Percentiles rank a stretch among this genome's conserved stretches.
phyloP scores from a whole-genome alignment of 192 early-diverging fungal genomes.

The Funneliformis mosseae region DNA sequence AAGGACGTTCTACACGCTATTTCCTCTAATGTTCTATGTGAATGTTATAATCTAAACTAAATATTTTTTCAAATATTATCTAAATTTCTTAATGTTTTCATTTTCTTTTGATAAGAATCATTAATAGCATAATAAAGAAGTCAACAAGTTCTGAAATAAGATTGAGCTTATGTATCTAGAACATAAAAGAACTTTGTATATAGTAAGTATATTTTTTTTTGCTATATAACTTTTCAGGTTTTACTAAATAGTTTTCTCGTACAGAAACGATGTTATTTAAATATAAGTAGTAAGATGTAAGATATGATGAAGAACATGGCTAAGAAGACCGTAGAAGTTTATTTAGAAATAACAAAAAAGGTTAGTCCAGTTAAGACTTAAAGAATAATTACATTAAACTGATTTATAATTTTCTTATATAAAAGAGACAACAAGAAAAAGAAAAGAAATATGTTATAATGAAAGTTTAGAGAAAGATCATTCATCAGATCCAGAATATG shows the following conservation, averaged over 20 bases:
- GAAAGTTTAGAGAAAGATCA: conserved; percentile 20
- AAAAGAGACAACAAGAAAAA: not conserved
- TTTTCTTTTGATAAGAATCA: not conserved
- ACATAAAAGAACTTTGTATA: not conserved
- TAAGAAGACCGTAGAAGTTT: conserved; percentile 5
- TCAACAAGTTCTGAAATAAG: conserved; percentile 11
- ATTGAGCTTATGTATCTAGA: not conserved
- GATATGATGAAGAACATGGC: conserved; percentile 13
- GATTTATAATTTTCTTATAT: conserved; percentile 1
- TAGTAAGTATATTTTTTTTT: conserved; percentile 12
- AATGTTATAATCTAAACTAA: conserved; percentile 15
- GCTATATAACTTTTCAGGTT: conserved; percentile 6
- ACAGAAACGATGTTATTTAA: conserved; percentile 8
- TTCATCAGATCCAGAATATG: not conserved
- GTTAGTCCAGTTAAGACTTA: too few species aligned
- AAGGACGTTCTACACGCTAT: conserved; percentile 35
- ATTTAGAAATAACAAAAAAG: conserved; percentile 1
- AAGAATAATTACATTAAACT: too few species aligned
- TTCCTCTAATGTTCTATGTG: conserved; percentile 36
- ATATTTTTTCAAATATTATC: not conserved
- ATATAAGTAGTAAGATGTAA: conserved; percentile 21
- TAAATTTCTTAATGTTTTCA: too few species aligned
- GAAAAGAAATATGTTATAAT: conserved; percentile 3
- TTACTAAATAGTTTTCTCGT: conserved; percentile 22
- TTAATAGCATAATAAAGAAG: not conserved